Percentiles rank a stretch among this genome's conserved stretches.
These are phyloP conservation scores for Luvunga scandens DNA, from an alignment of 345 rosid species.

Conservation along the genomic window DNA sequence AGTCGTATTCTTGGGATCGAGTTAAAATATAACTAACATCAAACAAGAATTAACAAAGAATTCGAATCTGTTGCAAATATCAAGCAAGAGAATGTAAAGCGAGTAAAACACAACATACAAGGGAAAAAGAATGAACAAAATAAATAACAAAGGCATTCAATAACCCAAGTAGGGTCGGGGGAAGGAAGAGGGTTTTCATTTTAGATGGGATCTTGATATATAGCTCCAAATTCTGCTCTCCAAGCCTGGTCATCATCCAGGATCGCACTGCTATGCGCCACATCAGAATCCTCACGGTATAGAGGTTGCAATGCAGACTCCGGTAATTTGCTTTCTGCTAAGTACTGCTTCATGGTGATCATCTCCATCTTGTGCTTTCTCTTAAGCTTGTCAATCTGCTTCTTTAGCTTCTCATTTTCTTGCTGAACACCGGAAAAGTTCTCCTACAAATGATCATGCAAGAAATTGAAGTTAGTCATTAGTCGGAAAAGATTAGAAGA, in stretches of 20 bases:
- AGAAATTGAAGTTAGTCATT: not conserved
- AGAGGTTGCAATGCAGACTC: conserved; percentile 73
- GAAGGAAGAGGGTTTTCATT: not conserved
- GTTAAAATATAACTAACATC: no score
- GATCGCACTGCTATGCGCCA: conserved; percentile 13
- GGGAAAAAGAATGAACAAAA: not conserved
- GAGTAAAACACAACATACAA: not conserved
- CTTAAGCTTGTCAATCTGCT: conserved; percentile 80
- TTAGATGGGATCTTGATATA: conserved; percentile 50
- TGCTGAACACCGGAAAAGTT: conserved; percentile 44
- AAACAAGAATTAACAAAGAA: not conserved
- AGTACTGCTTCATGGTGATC: conserved; percentile 76
- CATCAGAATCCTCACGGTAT: conserved; percentile 41
- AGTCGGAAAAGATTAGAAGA: not conserved
- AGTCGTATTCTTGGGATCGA: no score
- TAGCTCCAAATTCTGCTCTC: conserved; percentile 94
- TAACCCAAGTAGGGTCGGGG: no score
- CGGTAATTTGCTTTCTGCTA: conserved; percentile 80
- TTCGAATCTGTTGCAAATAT: not conserved
- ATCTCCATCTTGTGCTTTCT: conserved; percentile 93
- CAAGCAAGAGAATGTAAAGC: not conserved
- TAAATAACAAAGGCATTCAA: not conserved
- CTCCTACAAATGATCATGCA: conserved; percentile 40
- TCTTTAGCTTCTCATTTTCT: conserved; percentile 84
- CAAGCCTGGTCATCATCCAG: conserved; percentile 82